Conservation (phyloP, 2,329 filamentous ascomycete genomes). For the Gliomastix tumulicola region DNA sequence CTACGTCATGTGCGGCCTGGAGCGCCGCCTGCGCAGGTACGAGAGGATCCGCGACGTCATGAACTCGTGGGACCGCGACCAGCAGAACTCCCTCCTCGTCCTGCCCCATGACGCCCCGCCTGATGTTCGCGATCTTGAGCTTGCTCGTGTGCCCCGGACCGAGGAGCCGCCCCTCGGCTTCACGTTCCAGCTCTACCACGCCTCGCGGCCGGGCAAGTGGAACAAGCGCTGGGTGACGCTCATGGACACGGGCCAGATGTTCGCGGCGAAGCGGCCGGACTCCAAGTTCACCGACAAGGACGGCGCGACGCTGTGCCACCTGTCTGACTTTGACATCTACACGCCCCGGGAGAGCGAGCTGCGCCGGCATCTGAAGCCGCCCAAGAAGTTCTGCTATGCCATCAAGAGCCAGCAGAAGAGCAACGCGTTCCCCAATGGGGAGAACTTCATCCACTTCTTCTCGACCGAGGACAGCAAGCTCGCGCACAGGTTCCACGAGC, state of each 20-base stretch:
- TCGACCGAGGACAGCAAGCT: slow-evolving; percentile 64
- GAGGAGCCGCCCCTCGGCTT: slow-evolving; percentile 57
- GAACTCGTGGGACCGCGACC: slow-evolving; percentile 86
- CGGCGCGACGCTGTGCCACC: slow-evolving; percentile 64
- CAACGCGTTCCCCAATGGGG: slow-evolving; percentile 71
- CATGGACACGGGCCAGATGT: slow-evolving; percentile 64
- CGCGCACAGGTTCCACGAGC: slow-evolving; percentile 63
- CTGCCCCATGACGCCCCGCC: slow-evolving; percentile 49
- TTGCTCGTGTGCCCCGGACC: slow-evolving; percentile 52
- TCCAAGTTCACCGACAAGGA: slow-evolving; percentile 58
- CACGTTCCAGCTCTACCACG: slow-evolving; percentile 70
- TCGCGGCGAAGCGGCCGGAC: slow-evolving; percentile 63
- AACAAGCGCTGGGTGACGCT: slow-evolving; percentile 76
- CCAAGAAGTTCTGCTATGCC: slow-evolving; percentile 79
- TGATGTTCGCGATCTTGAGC: slow-evolving; percentile 55
- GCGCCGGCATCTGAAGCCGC: slow-evolving; percentile 68
- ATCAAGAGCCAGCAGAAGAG: slow-evolving; percentile 91
- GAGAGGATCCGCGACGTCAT: slow-evolving; percentile 81
- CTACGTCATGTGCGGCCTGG: slow-evolving; percentile 68
- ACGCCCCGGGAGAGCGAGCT: slow-evolving; percentile 62
- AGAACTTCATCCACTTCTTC: slow-evolving; percentile 91
- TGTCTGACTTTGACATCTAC: slow-evolving; percentile 93
- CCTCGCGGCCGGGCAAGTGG: slow-evolving; percentile 79
- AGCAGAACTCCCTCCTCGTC: slow-evolving; percentile 67
- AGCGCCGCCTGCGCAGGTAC: slow-evolving; percentile 77